These are phyloP conservation scores for Saccharomycopsis fibuligera DNA, from an alignment of 805 yeast genomes.

Conservation along the genomic window DNA sequence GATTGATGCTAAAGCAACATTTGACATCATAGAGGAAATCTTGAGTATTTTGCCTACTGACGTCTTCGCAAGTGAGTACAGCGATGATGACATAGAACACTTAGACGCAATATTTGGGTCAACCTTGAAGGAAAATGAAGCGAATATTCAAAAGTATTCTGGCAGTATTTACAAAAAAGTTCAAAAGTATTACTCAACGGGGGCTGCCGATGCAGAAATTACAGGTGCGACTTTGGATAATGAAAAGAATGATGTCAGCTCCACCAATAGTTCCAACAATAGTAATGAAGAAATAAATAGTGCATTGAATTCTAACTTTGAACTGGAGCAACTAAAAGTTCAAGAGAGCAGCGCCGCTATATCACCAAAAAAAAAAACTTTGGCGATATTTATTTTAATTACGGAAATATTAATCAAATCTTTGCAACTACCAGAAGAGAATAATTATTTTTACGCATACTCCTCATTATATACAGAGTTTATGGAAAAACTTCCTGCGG, in stretches of 20 bases:
- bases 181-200: background rate
- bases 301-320: background rate
- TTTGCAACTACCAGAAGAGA: background rate
- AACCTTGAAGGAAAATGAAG: background rate
- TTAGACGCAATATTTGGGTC: background rate
- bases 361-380: background rate
- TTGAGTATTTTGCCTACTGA: slow-evolving; percentile 10
- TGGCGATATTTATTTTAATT: background rate
- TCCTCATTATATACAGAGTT: slow-evolving; percentile 6
- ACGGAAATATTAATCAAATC: slow-evolving; percentile 4
- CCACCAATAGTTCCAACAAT: too few species aligned
- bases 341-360: background rate
- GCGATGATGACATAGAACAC: background rate
- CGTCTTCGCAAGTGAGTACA: background rate
- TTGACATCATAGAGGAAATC: slow-evolving; percentile 8
- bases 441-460: slow-evolving; percentile 5
- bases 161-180: background rate
- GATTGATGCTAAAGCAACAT: slow-evolving; percentile 2
- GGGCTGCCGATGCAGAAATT: background rate
- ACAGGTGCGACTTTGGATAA: background rate
- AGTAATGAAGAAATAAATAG: too few species aligned
- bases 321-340: background rate
- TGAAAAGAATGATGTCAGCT: background rate
- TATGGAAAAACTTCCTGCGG: slow-evolving; percentile 5
- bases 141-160: background rate